phyloP scores from a whole-genome alignment of 208 protist genomes.

The Vickermania spadyakhi region DNA sequence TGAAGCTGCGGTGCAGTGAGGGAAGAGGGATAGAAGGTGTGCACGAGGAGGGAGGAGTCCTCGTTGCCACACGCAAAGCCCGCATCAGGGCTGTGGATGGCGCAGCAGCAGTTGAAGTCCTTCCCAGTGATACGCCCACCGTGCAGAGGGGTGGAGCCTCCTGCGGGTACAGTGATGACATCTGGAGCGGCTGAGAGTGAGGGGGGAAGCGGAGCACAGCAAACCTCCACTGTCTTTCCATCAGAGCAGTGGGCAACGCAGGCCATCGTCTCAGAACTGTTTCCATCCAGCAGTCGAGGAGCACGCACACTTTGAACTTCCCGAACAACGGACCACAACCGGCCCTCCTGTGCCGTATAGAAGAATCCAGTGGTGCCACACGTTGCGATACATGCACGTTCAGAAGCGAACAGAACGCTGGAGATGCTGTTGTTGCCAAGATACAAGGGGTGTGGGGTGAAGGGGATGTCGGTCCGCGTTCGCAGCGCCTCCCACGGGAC shows the following conservation, averaged over 20 bases:
- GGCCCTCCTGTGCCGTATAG: slow-evolving; percentile 5
- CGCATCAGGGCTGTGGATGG: slow-evolving; percentile 16
- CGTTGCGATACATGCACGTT: slow-evolving; percentile 21
- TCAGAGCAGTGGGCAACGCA: slow-evolving; percentile 59
- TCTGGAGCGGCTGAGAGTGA: neutral
- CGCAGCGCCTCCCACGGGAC: no score
- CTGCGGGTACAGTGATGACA: neutral
- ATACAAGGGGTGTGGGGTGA: no score
- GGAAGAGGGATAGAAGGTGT: neutral
- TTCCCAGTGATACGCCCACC: slow-evolving; percentile 34
- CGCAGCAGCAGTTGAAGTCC: slow-evolving; percentile 53
- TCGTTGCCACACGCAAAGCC: slow-evolving; percentile 52
- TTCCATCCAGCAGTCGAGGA: slow-evolving; percentile 37
- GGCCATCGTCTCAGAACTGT: slow-evolving; percentile 5
- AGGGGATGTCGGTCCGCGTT: no score
- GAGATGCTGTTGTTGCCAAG: no score
- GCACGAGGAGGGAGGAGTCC: slow-evolving; percentile 38
- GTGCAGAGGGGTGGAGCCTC: slow-evolving; percentile 17
- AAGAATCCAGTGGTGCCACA: slow-evolving; percentile 43
- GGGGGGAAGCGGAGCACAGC: neutral
- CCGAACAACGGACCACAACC: slow-evolving; percentile 30
- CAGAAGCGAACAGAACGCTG: slow-evolving; percentile 25
- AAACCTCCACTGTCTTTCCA: slow-evolving; percentile 16
- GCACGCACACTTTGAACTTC: slow-evolving; percentile 33
- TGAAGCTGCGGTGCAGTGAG: neutral